These are phyloP conservation scores for Hansenula lynferdii DNA, from an alignment of 1,139 yeast genomes.

Conservation along the genomic window DNA sequence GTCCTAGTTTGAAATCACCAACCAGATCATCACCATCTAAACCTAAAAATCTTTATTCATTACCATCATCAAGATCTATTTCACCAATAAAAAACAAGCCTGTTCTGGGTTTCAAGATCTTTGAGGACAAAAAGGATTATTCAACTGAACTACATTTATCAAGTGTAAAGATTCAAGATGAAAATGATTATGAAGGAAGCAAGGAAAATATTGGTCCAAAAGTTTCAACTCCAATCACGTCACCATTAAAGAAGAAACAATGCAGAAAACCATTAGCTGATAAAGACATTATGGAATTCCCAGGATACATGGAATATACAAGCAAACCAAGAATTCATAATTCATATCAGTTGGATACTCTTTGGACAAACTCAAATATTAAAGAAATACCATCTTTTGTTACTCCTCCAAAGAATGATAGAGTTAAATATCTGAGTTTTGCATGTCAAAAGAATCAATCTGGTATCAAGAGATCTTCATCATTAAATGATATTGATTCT, in stretches of 20 bases:
- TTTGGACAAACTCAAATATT: conserved; percentile 12
- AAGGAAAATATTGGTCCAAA: conserved; percentile 16
- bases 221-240: neutral
- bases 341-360: conserved; percentile 10
- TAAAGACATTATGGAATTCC: conserved; percentile 10
- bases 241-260: neutral
- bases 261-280: conserved; percentile 9
- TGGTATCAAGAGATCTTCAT: conserved; percentile 11
- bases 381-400: conserved; percentile 16
- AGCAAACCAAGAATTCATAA: conserved; percentile 3
- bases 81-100: neutral
- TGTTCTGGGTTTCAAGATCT: conserved; percentile 17
- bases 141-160: conserved; percentile 12
- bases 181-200: conserved; percentile 13
- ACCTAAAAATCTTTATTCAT: conserved; percentile 8
- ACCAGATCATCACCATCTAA: conserved; percentile 5
- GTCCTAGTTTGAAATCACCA: neutral
- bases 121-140: conserved; percentile 19
- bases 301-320: conserved; percentile 14
- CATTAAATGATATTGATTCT: conserved; percentile 9
- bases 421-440: conserved; percentile 15
- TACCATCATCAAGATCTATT: neutral
- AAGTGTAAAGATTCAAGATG: conserved; percentile 12
- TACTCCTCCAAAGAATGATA: conserved; percentile 21
- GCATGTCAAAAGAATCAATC: conserved; percentile 6